phyloP scores from a whole-genome alignment of 1,284 basidiomycete genomes.

The Sporisorium sorghi region DNA sequence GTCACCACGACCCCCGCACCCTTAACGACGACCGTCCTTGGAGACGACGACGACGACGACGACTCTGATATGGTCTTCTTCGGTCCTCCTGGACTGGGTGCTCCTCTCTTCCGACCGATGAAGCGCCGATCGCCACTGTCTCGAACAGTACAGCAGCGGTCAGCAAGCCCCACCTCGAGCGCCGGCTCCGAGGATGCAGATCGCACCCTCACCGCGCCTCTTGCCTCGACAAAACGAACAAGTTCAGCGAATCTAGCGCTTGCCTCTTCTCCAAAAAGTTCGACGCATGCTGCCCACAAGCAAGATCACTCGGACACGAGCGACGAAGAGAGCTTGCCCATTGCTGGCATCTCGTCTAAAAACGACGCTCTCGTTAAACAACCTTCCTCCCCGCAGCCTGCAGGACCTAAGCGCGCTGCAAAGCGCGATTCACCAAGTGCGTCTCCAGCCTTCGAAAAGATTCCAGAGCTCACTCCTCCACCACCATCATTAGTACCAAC shows the following conservation, averaged over 20 bases:
- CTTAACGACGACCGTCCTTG: neutral
- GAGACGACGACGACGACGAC: no score
- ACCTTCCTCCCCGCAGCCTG: neutral
- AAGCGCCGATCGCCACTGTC: no score
- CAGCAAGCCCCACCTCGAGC: neutral
- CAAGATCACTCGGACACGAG: constrained; percentile 9
- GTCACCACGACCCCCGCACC: neutral
- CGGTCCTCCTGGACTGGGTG: constrained; percentile 11
- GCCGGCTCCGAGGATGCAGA: constrained; percentile 11
- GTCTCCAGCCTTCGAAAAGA: neutral
- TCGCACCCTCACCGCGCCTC: constrained; percentile 17
- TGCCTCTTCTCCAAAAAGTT: no score
- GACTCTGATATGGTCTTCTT: constrained; percentile 17
- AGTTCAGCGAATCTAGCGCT: neutral
- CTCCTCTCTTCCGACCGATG: no score
- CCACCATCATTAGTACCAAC: constrained; percentile 4
- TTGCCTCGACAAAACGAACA: neutral
- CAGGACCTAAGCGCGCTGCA: no score
- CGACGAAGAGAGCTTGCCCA: constrained; percentile 19
- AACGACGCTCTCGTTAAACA: neutral
- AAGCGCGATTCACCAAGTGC: neutral
- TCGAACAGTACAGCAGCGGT: no score
- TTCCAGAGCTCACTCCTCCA: constrained; percentile 3
- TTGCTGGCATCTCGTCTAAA: neutral
- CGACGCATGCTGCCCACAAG: no score